phyloP scores from a whole-genome alignment of 768 basidiomycete genomes.

The Boletellus ananiceps region DNA sequence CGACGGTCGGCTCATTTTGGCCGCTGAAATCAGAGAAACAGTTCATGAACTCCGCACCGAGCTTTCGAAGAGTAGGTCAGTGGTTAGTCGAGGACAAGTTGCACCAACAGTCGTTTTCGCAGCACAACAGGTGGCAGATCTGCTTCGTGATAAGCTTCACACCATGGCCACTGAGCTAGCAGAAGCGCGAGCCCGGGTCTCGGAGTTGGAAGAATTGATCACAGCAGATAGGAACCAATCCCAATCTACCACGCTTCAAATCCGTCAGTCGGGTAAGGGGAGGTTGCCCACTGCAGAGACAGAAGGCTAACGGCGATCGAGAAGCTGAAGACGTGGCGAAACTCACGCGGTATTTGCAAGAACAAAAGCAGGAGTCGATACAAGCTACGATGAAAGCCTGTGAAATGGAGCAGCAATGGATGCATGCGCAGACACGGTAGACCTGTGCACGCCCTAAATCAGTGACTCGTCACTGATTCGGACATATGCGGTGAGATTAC shows the following conservation, averaged over 20 bases:
- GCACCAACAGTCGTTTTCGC: conserved; percentile 6
- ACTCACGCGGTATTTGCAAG: conserved; percentile 22
- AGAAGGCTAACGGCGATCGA: conserved; percentile 13
- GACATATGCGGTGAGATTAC: conserved; percentile 15
- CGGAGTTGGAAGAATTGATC: conserved; percentile 33
- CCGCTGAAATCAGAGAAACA: conserved; percentile 24
- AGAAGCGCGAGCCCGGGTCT: conserved; percentile 37
- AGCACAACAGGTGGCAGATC: conserved; percentile 48
- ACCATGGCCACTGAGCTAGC: conserved; percentile 38
- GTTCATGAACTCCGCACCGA: conserved; percentile 34
- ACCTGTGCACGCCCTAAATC: neutral
- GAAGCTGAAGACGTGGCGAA: conserved; percentile 21
- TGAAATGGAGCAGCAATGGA: conserved; percentile 28
- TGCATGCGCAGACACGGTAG: conserved; percentile 22
- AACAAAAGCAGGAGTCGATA: conserved; percentile 28
- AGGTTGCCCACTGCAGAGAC: neutral
- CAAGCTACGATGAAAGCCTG: conserved; percentile 17
- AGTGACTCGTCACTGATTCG: conserved; percentile 10
- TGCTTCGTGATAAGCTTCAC: conserved; percentile 45
- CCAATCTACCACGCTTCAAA: conserved; percentile 18
- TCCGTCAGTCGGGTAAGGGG: conserved; percentile 25
- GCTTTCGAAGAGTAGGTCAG: conserved; percentile 31
- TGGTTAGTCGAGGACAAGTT: neutral
- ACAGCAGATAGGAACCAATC: conserved; percentile 20
- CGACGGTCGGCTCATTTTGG: conserved; percentile 24